Conservation (phyloP, 2,329 filamentous ascomycete species). For the Fusarium cicatricum region DNA sequence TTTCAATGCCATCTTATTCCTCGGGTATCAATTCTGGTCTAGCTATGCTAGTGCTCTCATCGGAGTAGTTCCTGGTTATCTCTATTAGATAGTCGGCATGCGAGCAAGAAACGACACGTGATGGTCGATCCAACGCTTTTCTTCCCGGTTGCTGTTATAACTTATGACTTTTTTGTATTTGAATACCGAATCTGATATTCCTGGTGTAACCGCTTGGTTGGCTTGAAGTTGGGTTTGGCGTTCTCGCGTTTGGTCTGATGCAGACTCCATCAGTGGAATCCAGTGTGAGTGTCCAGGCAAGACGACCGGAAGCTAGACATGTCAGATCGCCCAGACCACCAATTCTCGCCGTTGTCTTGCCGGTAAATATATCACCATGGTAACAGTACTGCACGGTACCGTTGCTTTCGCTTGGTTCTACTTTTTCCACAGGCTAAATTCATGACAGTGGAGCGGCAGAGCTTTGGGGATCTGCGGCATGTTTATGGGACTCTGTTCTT, state of each 20-base stretch:
- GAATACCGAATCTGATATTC: slow-evolving; percentile 49
- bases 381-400: no score
- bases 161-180: slow-evolving; percentile 47
- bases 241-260: slow-evolving; percentile 50
- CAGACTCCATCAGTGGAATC: slow-evolving; percentile 52
- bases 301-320: no score
- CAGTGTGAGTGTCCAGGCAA: slow-evolving; percentile 32
- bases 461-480: slow-evolving; percentile 55
- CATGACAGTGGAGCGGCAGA: slow-evolving; percentile 52
- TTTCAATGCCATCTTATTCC: no score
- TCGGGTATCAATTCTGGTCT: no score
- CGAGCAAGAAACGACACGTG: slow-evolving; percentile 36
- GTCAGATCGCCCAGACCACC: no score
- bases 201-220: slow-evolving; percentile 44
- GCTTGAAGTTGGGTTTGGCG: slow-evolving; percentile 47
- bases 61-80: no score
- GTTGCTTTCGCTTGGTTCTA: slow-evolving; percentile 65
- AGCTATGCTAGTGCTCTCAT: no score
- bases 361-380: no score
- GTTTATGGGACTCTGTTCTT: slow-evolving; percentile 46
- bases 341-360: no score
- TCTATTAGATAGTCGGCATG: background rate
- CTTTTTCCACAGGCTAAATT: slow-evolving; percentile 60
- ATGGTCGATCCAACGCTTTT: slow-evolving; percentile 44
- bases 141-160: slow-evolving; percentile 42